Evolutionary conservation across 2,329 filamentous ascomycete genomes (phyloP).

Genomic region (Aspergillus fijiensis): DNA sequence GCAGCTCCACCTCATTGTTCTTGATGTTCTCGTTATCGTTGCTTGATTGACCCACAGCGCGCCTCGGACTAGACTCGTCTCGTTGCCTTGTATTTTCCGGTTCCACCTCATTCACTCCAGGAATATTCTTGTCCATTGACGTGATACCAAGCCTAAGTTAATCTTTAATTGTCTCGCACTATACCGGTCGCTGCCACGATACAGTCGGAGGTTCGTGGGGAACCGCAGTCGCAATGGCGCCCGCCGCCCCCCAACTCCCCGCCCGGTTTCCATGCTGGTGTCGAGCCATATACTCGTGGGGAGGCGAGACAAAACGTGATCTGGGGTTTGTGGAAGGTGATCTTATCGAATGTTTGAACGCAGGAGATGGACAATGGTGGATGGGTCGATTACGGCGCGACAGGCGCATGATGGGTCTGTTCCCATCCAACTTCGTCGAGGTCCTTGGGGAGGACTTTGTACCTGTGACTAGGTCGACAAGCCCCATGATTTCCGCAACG

Average conservation of each 20-base stretch:
- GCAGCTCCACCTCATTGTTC: slow-evolving; percentile 7
- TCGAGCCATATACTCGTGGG: slow-evolving; percentile 88
- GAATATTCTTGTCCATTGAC: not conserved
- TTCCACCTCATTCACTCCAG: not conserved
- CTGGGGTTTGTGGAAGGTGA: slow-evolving; percentile 97
- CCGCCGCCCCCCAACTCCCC: slow-evolving; percentile 57
- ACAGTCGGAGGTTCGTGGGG: slow-evolving; percentile 6
- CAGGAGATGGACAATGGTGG: slow-evolving; percentile 98
- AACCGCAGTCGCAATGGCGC: slow-evolving; percentile 42
- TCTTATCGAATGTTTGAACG: slow-evolving; percentile 96
- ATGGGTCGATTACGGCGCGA: slow-evolving; percentile 88
- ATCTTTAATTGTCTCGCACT: not conserved
- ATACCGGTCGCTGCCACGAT: too few species aligned
- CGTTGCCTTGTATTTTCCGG: not conserved
- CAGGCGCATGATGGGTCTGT: slow-evolving; percentile 84
- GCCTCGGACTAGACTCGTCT: not conserved
- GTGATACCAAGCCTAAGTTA: not conserved
- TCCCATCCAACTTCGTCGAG: slow-evolving; percentile 96
- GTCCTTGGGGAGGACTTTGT: slow-evolving; percentile 82
- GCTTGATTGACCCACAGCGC: slow-evolving; percentile 4
- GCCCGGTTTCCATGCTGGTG: slow-evolving; percentile 87
- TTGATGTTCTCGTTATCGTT: slow-evolving; percentile 8
- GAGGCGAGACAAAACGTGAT: slow-evolving; percentile 91
- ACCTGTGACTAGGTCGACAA: slow-evolving; percentile 56
- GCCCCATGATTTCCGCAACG: slow-evolving; percentile 56